Evolutionary conservation across 257 asterid genomes (phyloP).

Genomic region (Hygrophila difformis): DNA sequence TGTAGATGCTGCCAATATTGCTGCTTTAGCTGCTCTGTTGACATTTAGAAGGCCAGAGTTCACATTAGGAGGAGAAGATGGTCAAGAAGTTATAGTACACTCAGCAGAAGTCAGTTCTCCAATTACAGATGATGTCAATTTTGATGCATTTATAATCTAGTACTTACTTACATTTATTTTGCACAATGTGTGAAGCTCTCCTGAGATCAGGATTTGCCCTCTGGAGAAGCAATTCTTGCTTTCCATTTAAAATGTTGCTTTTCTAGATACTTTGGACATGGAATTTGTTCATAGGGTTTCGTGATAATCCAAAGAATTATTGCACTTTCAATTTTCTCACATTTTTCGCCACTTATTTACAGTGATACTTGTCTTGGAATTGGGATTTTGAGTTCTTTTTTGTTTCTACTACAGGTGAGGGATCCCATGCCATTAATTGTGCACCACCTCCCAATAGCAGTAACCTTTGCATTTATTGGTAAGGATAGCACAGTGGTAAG

Average conservation of each 20-base stretch:
- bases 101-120: constrained; percentile 62
- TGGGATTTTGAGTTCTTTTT: constrained; percentile 2
- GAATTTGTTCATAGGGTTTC: too few relatives aligned
- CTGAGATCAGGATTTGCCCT: too few relatives aligned
- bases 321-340: background rate
- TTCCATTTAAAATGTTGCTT: too few relatives aligned
- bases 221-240: too few relatives aligned
- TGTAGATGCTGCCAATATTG: constrained; percentile 92
- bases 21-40: constrained; percentile 89
- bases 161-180: too few relatives aligned
- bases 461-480: constrained; percentile 86
- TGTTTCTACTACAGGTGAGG: constrained; percentile 55
- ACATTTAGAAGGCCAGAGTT: constrained; percentile 92
- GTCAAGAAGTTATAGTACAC: constrained; percentile 69
- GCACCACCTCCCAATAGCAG: constrained; percentile 93
- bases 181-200: too few relatives aligned
- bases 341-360: constrained; percentile 6
- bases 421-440: constrained; percentile 89
- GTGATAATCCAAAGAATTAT: constrained; percentile 5
- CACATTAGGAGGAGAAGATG: constrained; percentile 79
- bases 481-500: constrained; percentile 64
- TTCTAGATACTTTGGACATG: too few relatives aligned
- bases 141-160: too few relatives aligned
- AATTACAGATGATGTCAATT: background rate
- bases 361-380: background rate